Evolutionary conservation across 768 basidiomycete genomes (phyloP).

Genomic region (Suillus variegatus): DNA sequence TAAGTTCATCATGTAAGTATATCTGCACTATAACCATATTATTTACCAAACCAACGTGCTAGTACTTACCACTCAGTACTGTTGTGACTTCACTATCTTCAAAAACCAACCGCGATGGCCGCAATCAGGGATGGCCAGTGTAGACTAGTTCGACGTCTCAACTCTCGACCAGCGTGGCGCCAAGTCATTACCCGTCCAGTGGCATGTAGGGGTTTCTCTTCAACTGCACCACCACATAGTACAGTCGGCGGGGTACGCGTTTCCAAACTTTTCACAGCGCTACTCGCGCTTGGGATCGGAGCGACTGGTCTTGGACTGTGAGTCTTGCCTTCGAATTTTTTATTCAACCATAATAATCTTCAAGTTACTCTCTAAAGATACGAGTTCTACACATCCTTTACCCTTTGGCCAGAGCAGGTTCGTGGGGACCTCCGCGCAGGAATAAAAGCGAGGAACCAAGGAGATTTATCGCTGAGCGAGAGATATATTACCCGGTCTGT

Average conservation of each 20-base stretch:
- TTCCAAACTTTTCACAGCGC: constrained; percentile 39
- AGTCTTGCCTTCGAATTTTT: constrained; percentile 16
- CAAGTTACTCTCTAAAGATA: constrained; percentile 37
- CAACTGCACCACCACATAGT: constrained; percentile 10
- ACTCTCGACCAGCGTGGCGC: constrained; percentile 1
- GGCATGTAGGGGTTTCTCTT: constrained; percentile 6
- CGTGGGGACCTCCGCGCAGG: constrained; percentile 66
- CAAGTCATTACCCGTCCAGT: background rate
- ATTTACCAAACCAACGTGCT: background rate
- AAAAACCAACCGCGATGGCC: background rate
- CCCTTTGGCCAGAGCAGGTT: constrained; percentile 67
- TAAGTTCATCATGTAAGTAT: no score
- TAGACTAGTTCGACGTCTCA: background rate
- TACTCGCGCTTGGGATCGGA: constrained; percentile 39
- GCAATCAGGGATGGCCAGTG: background rate
- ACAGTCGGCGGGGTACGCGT: constrained; percentile 21
- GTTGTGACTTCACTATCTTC: background rate
- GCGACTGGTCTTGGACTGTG: constrained; percentile 48
- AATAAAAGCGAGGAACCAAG: constrained; percentile 60
- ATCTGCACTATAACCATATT: no score
- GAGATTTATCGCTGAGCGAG: constrained; percentile 52
- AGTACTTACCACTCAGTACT: background rate
- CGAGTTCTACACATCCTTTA: constrained; percentile 56
- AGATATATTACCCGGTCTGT: constrained; percentile 56
- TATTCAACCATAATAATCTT: background rate